Evolutionary conservation across 352 stramenopile genomes (phyloP).

Genomic region (Globisporangium rhizosaccharum): DNA sequence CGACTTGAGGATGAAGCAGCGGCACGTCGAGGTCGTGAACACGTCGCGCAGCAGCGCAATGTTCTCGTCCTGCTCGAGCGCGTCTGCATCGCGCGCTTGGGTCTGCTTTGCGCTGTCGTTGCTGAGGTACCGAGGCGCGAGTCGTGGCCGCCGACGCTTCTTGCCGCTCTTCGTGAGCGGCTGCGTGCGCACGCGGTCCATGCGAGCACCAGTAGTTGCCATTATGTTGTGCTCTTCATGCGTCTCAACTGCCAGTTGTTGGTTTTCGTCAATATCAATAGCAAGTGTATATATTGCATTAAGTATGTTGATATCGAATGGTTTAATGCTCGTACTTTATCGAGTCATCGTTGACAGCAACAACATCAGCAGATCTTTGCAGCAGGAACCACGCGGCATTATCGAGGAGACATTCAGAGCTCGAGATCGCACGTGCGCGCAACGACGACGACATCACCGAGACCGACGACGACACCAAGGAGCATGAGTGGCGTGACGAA

Average conservation of each 20-base stretch:
- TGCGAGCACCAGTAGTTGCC: neutral
- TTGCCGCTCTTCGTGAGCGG: slow-evolving; percentile 17
- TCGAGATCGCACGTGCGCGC: too few species aligned
- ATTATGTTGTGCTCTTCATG: neutral
- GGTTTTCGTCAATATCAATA: too few species aligned
- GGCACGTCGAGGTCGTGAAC: slow-evolving; percentile 55
- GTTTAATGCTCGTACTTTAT: too few species aligned
- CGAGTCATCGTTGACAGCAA: too few species aligned
- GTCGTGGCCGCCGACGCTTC: slow-evolving; percentile 25
- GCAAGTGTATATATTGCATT: too few species aligned
- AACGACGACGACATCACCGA: neutral
- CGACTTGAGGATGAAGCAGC: slow-evolving; percentile 81
- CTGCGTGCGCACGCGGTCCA: neutral
- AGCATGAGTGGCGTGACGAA: neutral
- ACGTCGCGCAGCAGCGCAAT: slow-evolving; percentile 42
- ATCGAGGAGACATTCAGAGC: too few species aligned
- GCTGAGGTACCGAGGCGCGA: slow-evolving; percentile 40
- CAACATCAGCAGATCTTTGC: too few species aligned
- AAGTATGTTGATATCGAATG: too few species aligned
- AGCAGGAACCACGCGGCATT: too few species aligned
- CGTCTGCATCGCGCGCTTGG: neutral
- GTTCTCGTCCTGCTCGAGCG: slow-evolving; percentile 16
- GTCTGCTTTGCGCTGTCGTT: neutral
- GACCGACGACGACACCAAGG: neutral
- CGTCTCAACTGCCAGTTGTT: too few species aligned